A percentile compares a stretch with the other conserved stretches of the same genome.
Conservation (phyloP, 1,284 basidiomycete genomes). For the Ceratorhiza oryzae-sativae region DNA sequence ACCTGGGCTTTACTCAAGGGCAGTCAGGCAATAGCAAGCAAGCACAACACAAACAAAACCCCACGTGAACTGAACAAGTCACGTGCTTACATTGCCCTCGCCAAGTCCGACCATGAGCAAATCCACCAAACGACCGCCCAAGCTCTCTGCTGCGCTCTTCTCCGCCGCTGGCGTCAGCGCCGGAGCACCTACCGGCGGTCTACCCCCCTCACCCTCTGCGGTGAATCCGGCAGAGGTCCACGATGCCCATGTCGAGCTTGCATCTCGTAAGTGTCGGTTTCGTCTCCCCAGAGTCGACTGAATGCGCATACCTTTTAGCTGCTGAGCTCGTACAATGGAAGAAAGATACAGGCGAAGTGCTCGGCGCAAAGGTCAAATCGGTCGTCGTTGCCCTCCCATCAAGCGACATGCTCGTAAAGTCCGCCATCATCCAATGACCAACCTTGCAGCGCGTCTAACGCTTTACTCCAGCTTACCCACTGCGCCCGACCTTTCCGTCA, state of each 20-base stretch:
- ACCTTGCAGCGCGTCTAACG: slow-evolving; percentile 10
- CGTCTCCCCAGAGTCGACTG: neutral
- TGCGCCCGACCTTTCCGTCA: slow-evolving; percentile 48
- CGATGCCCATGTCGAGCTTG: slow-evolving; percentile 65
- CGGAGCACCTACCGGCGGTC: slow-evolving; percentile 52
- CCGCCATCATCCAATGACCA: slow-evolving; percentile 52
- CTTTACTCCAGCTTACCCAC: slow-evolving; percentile 39
- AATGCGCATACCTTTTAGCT: slow-evolving; percentile 48
- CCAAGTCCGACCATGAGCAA: slow-evolving; percentile 33
- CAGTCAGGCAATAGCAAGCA: neutral
- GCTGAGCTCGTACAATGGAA: slow-evolving; percentile 60
- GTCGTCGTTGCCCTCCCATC: slow-evolving; percentile 48
- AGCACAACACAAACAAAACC: slow-evolving; percentile 22
- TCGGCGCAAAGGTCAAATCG: slow-evolving; percentile 56
- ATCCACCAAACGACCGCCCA: slow-evolving; percentile 22
- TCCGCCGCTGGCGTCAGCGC: slow-evolving; percentile 17
- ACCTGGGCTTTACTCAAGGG: neutral
- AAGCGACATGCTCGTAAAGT: slow-evolving; percentile 46
- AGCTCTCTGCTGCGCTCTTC: slow-evolving; percentile 31
- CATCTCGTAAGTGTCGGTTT: slow-evolving; percentile 6
- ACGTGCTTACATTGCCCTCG: slow-evolving; percentile 9
- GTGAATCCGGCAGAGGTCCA: slow-evolving; percentile 68
- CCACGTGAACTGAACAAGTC: slow-evolving; percentile 2
- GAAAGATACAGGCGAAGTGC: slow-evolving; percentile 57
- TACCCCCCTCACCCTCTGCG: slow-evolving; percentile 71